Evolutionary conservation across 768 basidiomycete species (phyloP), one percentile per base, ranked within the genome.

Genomic region (Rhodosporidiobolus sp.): DNA sequence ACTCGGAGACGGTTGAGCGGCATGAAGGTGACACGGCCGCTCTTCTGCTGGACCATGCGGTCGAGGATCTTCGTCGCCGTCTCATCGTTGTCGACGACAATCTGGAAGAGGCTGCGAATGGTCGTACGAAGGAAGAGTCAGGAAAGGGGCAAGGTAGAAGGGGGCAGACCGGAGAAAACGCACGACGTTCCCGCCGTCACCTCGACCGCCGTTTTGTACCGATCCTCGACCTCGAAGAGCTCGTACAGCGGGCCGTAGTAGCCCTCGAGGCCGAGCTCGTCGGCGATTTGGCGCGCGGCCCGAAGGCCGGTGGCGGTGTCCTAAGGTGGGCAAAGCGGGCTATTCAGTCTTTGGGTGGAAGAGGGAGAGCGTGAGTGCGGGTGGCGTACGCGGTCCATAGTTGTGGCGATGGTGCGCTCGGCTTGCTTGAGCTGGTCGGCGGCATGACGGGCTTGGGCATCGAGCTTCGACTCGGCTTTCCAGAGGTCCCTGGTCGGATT

Each of bases 1-100:
- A 90, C 89, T 77, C 89, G 89, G 69, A 99, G 87, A 22, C 96
- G 89, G 81, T 98, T 98, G 52, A 99, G 86, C 28, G 96, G 96
- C 89, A 99, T 94, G 83, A 98, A 97, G 0, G 96, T 99, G 14
- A 99, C 91, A 62, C 96, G 88, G 4, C 95, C 96, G 19, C 88
- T 90, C 80, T 90, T 92, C 80, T 98, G 94, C 78, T 88, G 88
- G 77, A 94, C 83, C 95, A 99, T 97, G 75, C 90, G 84, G 28
- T 96, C 91, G 20, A 99, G 87, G n/a, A 98, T 88, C 79, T 86
- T 87, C 4, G 88, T 88, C 1, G 94, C 96, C 0, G 94, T 98
- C 54, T 89, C 89, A 79, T 98, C 96, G n/a, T 86, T 90, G 80
- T 99, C 95, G 70, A 98, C 95, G 1, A 98, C 95, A 52, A 98